A percentile compares a stretch with the other conserved stretches of the same genome.
Conservation (phyloP, 371 early-diverging fungal species). For the Mortierella sp. region DNA sequence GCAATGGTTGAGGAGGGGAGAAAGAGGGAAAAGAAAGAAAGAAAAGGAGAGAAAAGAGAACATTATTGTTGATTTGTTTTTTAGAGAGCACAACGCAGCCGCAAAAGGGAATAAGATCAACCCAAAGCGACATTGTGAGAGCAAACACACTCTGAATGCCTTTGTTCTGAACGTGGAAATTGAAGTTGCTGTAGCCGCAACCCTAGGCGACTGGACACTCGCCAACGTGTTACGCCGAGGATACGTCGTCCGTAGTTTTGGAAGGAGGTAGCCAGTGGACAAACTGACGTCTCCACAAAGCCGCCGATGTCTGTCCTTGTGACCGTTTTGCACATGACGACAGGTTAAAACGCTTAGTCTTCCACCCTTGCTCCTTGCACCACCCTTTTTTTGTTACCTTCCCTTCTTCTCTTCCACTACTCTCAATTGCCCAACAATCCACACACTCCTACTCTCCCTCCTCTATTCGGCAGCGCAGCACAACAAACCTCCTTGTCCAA, state of each 20-base stretch:
- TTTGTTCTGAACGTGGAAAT: no score
- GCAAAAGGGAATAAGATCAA: no score
- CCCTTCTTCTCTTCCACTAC: background rate
- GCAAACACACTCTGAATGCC: no score
- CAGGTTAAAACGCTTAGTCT: background rate
- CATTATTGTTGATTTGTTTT: background rate
- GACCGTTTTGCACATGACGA: background rate
- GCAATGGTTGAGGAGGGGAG: background rate
- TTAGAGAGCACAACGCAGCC: background rate
- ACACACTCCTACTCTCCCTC: background rate
- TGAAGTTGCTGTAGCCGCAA: no score
- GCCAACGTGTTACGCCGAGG: no score
- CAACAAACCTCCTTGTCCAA: background rate
- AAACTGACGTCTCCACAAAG: background rate
- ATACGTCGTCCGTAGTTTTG: no score
- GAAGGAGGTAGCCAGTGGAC: background rate
- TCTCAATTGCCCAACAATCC: background rate
- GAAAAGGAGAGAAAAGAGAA: background rate
- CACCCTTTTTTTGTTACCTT: background rate
- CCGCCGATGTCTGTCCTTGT: background rate
- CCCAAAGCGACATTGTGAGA: no score
- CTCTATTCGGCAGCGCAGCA: background rate
- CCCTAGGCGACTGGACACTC: no score
- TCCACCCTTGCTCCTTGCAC: background rate
- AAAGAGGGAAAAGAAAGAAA: background rate